Base-by-base conservation (phyloP, 192 early-diverging fungal genomes). In the Coemansia sp. region DNA sequence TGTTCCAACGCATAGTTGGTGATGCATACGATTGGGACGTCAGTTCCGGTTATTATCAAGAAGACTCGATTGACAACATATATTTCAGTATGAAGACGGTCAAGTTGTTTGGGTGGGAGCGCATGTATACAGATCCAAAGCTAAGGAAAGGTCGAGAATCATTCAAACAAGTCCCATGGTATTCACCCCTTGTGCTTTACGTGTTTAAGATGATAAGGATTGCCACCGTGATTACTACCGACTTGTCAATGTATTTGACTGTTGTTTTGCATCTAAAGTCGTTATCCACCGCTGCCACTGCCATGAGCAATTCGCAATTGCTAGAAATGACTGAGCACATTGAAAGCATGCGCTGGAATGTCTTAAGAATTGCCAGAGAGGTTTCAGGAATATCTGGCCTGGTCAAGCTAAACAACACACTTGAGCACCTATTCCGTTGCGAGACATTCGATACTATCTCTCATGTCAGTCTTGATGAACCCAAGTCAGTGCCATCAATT, bases 31-130 rank as follows among this genome's bases (percentile, higher is more conserved):
- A 47, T 9, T 47, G 46, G 46, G 20, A 47, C 25, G 2, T 22
- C 7, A 47, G 9, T 10, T 25, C 14, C 10, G 22, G 22, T 0
- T 22, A 4, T 12, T 47, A 47, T 15, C 22, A 12, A 9, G 46
- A 22, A 4, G 46, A 47, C 12, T 12, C 19, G 9, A 8, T 62
- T 24, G 31, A 10, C 2, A 3, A 36, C n/a, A 47, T 62, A 8
- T 62, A 43, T 35, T 42, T 22, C 8, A 35, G 29, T 35, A 47
- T 47, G 14, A 45, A 46, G n/a, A 41, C 60, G 5, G 41, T 62
- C 12, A 62, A 62, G n/a, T 43, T 62, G 31, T 45, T 45, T 46
- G 60, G 60, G 6, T 62, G 60, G 60, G 60, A 62, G 32, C 15
- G 29, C 11, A 62, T 45, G 42, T 47, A 62, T 31, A 2, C 12